Base-by-base conservation (phyloP, 2,329 filamentous ascomycete species). In the Colletotrichum sp. region DNA sequence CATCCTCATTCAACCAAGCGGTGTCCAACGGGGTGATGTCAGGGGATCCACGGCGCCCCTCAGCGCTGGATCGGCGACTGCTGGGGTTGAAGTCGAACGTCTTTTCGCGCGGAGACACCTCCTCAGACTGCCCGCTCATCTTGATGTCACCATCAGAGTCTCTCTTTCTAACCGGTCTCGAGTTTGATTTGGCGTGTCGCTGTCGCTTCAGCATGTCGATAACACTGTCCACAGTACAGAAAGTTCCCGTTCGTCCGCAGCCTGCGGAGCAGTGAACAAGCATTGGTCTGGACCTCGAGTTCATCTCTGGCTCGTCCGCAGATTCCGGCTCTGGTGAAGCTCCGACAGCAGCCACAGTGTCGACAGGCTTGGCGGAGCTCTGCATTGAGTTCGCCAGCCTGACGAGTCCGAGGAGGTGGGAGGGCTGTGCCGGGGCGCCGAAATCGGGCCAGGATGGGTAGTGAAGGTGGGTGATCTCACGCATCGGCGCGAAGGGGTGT, bases 361-460 rank as follows among this genome's bases (percentile, higher is more conserved):
- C 87, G 12, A 87, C 83, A 22, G 86, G 91, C 75, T 83, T 87
- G 79, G 85, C 90, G 72, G 85, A 91, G 79, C 84, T 93, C 86
- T 89, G 94, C 90, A 93, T 95, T 39, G 91, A 88, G 80, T 95
- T 97, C 80, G 94, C 95, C 68, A 98, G 91, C 83, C 98, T 96
- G n/a, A 98, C 94, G 19, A 99, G 86, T 3, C 94, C 94, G 19
- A 99, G 89, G 3, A 99, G 89, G 80, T 98, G 96, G 7, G 92
- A 92, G 2, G 97, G 96, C 80, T 98, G 94, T 0, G 97, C 96
- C 0, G 96, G 96, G 0, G 96, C 94, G 25, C 97, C 97, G 84
- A 98, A 98, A 82, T 99, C 97, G 0, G 97, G 97, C 97, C 97
- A 99, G n/a, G 94, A 93, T 0, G 95, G 93, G 83, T 98, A 98